These are phyloP conservation scores for Zelonia costaricensis DNA, from an alignment of 208 protist species.

Conservation along the genomic window DNA sequence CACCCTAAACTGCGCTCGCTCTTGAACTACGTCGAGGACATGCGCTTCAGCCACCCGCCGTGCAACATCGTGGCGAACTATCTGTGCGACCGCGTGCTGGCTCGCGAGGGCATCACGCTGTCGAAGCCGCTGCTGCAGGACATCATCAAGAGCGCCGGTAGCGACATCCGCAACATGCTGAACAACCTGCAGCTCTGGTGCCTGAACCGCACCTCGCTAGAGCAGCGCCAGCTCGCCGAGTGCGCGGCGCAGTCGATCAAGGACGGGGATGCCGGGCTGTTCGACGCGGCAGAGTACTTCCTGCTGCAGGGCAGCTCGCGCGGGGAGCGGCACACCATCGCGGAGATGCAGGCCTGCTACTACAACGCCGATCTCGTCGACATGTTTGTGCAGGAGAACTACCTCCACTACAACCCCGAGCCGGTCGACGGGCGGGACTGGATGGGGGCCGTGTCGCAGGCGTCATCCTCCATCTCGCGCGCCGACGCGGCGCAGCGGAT, in stretches of 20 bases:
- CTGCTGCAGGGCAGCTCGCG: slow-evolving; percentile 74
- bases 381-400: slow-evolving; percentile 96
- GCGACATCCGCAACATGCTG: slow-evolving; percentile 97
- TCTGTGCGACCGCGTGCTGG: slow-evolving; percentile 86
- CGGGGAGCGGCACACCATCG: slow-evolving; percentile 56
- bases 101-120: slow-evolving; percentile 89
- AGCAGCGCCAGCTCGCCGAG: slow-evolving; percentile 65
- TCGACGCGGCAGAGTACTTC: slow-evolving; percentile 90
- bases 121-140: slow-evolving; percentile 87
- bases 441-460: slow-evolving; percentile 44
- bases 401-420: slow-evolving; percentile 87
- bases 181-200: slow-evolving; percentile 97
- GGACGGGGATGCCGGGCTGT: slow-evolving; percentile 91
- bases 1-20: slow-evolving; percentile 94
- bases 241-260: slow-evolving; percentile 84
- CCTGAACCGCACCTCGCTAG: slow-evolving; percentile 43
- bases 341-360: slow-evolving; percentile 86
- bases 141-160: slow-evolving; percentile 87
- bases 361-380: slow-evolving; percentile 94
- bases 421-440: slow-evolving; percentile 23
- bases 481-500: slow-evolving; percentile 74
- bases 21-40: slow-evolving; percentile 95
- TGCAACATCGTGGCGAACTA: slow-evolving; percentile 88
- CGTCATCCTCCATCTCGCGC: slow-evolving; percentile 67
- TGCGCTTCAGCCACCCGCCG: slow-evolving; percentile 92